Evolutionary conservation across 2,329 filamentous ascomycete species (phyloP).

Genomic region (Achaetomium macrosporum): DNA sequence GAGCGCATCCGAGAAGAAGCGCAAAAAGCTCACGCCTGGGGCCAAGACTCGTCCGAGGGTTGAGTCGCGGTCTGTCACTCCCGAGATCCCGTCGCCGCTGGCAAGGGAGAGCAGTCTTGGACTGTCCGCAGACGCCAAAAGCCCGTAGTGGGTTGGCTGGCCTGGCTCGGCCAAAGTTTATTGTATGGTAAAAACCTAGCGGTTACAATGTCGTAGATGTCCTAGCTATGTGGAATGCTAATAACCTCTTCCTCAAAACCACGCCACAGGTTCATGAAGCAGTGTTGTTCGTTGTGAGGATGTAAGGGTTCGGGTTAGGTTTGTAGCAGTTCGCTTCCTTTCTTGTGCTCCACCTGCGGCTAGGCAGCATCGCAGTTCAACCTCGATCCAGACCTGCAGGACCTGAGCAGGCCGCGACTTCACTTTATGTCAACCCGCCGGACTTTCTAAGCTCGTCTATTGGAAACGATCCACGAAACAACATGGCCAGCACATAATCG

Average conservation of each 20-base stretch:
- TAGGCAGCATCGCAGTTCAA: no score
- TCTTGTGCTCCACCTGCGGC: no score
- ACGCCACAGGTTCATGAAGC: no score
- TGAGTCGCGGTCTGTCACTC: slow-evolving; percentile 49
- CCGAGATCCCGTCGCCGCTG: slow-evolving; percentile 49
- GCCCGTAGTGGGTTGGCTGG: slow-evolving; percentile 5
- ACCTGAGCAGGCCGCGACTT: no score
- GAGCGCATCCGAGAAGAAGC: slow-evolving; percentile 43
- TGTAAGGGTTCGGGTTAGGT: no score
- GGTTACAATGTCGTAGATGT: not conserved
- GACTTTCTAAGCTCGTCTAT: no score
- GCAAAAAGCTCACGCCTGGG: slow-evolving; percentile 44
- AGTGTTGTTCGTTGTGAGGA: no score
- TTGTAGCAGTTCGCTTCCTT: no score
- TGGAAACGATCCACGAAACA: not conserved
- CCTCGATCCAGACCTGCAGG: no score
- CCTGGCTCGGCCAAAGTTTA: not conserved
- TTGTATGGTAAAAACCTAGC: not conserved
- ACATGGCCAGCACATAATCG: not conserved
- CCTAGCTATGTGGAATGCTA: not conserved
- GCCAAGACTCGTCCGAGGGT: slow-evolving; percentile 37
- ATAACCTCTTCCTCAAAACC: not conserved
- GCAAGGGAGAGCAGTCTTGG: slow-evolving; percentile 36
- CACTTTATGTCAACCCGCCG: no score
- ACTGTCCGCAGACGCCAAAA: not conserved